Percentiles rank a stretch among this genome's conserved stretches.
Evolutionary conservation across 768 basidiomycete genomes (phyloP).

Genomic region (Auriscalpium orientale): DNA sequence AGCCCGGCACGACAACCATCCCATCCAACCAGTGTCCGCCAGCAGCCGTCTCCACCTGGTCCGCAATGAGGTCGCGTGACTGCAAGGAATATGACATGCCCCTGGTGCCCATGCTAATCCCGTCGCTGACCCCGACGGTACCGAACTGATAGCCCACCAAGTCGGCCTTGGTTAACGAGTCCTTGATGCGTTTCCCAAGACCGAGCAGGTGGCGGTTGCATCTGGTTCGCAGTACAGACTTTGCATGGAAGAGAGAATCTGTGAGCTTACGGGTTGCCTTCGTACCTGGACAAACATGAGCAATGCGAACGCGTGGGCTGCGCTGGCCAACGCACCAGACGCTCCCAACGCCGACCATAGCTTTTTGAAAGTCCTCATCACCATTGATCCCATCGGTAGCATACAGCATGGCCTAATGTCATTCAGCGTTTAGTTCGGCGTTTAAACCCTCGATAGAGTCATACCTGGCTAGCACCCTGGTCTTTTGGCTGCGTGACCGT

Average conservation of each 20-base stretch:
- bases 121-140: constrained; percentile 95
- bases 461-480: constrained; percentile 90
- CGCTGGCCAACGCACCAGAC: constrained; percentile 65
- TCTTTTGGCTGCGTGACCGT: constrained; percentile 85
- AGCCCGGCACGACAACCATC: constrained; percentile 95
- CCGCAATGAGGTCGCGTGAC: constrained; percentile 95
- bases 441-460: not conserved
- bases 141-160: constrained; percentile 97
- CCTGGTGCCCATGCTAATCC: constrained; percentile 94
- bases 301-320: constrained; percentile 12
- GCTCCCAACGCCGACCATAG: constrained; percentile 96
- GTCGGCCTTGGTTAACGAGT: constrained; percentile 59
- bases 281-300: constrained; percentile 60
- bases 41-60: constrained; percentile 91
- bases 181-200: constrained; percentile 81
- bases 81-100: constrained; percentile 97
- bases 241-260: not conserved
- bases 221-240: constrained; percentile 32
- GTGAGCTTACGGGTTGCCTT: constrained; percentile 89
- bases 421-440: not conserved
- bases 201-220: constrained; percentile 92
- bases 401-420: constrained; percentile 87
- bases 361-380: constrained; percentile 85
- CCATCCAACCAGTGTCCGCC: constrained; percentile 98
- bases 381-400: constrained; percentile 87